Base-by-base conservation (phyloP, 306 rosid species). In the Begonia fuchsioides region DNA sequence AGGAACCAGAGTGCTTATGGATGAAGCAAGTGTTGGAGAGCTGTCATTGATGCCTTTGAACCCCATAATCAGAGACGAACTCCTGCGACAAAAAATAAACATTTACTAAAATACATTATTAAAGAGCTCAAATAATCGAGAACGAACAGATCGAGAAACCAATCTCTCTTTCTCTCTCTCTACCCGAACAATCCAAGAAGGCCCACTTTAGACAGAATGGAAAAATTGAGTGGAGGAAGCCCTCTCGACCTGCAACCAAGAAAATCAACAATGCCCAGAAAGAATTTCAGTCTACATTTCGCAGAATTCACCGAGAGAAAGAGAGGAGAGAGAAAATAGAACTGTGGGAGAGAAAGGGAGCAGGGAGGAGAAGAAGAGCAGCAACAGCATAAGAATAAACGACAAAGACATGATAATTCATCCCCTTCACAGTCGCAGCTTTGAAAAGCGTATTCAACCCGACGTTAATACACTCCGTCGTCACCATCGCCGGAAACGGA, bases 1-100 rank as follows among this genome's bases (percentile, higher is more conserved):
- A 39, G 97, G 93, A 68, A 88, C 97, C 62, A 88, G 72, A 55
- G 84, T 88, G 86, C 95, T 81, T 51, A 88, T 88, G 5, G 97
- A 93, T 0, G 95, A 88, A 26, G 97, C 61, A 39, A 88, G 97
- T 1, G 95, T 81, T 1, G 97, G 97, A 61, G 95, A 88, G 62
- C 97, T 76, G 54, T 40, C 81, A 55, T 38, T 78, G 70, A 88
- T 88, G 13, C 97, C 95, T 13, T 86, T 84, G 47, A 68, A 88
- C 13, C 97, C 97, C 82, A 88, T 56, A n/a, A 83, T 70, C 76
- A 81, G 95, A 43, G 93, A 88, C 51, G 78, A 75, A 61, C 85
- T 65, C 66, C 96, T 88, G 51, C 68, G 17, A 17, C n/a, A n/a
- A n/a, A n/a, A n/a, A n/a, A n/a, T n/a, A n/a, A n/a, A 11, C 3